Base-by-base conservation (phyloP, 2,329 filamentous ascomycete species). In the Davidsoniella eucalypti region DNA sequence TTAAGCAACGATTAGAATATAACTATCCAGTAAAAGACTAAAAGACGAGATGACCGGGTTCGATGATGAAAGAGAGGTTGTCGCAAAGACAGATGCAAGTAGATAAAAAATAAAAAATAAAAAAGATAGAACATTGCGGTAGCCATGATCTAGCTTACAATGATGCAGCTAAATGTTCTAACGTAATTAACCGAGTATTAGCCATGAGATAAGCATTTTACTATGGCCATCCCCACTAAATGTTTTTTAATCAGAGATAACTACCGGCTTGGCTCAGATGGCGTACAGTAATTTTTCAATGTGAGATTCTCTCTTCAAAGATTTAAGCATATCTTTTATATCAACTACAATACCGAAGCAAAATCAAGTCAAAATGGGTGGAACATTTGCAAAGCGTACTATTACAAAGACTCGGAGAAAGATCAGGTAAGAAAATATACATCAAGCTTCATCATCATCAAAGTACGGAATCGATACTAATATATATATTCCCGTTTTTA, bases 381-480 rank as follows among this genome's bases (percentile, higher is more conserved):
- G 84, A 54, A 53, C 52, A 33, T 68, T 72, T 26, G 77, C 76
- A 56, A 80, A 80, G 61, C 69, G 72, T 43, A 80, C 77, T n/a
- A 71, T 79, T 55, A 79, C 76, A 51, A 88, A 88, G 67, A 88
- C 82, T 3, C 76, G 84, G 64, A 75, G 82, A 55, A 76, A 79
- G 60, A 78, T 74, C 17, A 78, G 81, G 81, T 82, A 66, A 52
- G 64, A 53, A 33, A 12, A 9, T 33, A 45, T 47, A n/a, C 49
- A 43, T 40, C 36, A 16, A 38, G 18, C 18, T 43, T 25, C 51
- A 33, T 39, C 51, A 33, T 39, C 29, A 10, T 48, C 17, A 23
- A 9, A 8, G 10, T 26, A 9, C 5, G 45, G 40, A 23, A 23
- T 33, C 29, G n/a, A 43, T 49, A 25, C 39, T 47, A 38, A 42